Percentiles rank a stretch among this genome's conserved stretches.
Evolutionary conservation across 2,329 filamentous ascomycete genomes (phyloP).

Genomic region (Nectriaceae sp.): DNA sequence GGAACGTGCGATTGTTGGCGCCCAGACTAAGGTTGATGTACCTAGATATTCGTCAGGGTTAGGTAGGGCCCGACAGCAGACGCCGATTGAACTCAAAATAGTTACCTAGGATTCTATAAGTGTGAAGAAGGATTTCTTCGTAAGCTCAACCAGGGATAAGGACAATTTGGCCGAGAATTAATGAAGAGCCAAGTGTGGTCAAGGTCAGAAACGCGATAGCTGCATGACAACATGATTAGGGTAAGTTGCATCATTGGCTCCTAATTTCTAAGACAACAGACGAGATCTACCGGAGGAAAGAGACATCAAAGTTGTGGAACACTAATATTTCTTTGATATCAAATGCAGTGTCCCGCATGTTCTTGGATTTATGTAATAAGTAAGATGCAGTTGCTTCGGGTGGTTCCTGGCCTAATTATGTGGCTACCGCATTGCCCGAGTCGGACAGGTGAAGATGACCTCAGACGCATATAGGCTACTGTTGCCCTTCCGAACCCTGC

Average conservation of each 20-base stretch:
- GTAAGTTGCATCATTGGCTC: slow-evolving; percentile 15
- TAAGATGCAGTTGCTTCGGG: too few relatives aligned
- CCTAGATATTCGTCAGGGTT: neutral
- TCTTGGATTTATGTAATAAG: too few relatives aligned
- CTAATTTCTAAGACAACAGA: neutral
- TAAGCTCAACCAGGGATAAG: neutral
- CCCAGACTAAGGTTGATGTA: neutral
- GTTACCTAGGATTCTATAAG: neutral
- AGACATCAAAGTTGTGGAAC: neutral
- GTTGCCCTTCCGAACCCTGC: too few relatives aligned
- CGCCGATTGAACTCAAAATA: neutral
- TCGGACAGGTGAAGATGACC: too few relatives aligned
- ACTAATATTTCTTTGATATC: too few relatives aligned
- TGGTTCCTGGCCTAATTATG: too few relatives aligned
- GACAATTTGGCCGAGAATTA: neutral
- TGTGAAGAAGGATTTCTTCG: neutral
- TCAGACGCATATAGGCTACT: too few relatives aligned
- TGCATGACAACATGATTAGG: slow-evolving; percentile 6
- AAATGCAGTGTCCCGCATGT: too few relatives aligned
- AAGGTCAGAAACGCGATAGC: neutral
- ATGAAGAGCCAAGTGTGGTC: neutral
- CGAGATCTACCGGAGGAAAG: neutral
- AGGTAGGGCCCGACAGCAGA: neutral
- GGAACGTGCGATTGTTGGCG: neutral
- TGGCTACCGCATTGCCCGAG: too few relatives aligned